Conservation (phyloP, 2,329 filamentous ascomycete species). For the Didymella glomerata region DNA sequence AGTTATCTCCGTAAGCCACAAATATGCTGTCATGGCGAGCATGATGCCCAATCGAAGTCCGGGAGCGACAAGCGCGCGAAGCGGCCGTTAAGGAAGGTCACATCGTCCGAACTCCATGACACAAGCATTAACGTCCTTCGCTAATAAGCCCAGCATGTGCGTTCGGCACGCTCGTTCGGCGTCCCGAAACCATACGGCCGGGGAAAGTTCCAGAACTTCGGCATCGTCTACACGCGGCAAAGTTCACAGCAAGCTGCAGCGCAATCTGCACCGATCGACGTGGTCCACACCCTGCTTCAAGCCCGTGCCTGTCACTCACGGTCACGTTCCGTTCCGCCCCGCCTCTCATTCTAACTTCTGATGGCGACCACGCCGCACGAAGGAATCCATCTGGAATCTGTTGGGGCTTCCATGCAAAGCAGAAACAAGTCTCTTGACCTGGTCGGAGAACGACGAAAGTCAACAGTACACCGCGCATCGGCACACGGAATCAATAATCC, state of each 20-base stretch:
- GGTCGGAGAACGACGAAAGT: not conserved
- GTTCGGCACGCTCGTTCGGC: constrained; percentile 12
- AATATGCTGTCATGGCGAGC: constrained; percentile 19
- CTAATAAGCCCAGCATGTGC: not conserved
- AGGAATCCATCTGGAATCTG: constrained; percentile 3
- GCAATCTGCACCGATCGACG: constrained; percentile 24
- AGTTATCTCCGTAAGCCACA: constrained; percentile 19
- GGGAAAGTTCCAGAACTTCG: constrained; percentile 20
- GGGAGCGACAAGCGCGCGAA: constrained; percentile 15
- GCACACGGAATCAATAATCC: constrained; percentile 16
- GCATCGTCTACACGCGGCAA: constrained; percentile 16
- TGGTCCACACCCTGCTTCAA: constrained; percentile 8
- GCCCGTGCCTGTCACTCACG: constrained; percentile 19
- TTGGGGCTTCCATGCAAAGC: constrained; percentile 4
- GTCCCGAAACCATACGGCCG: constrained; percentile 19
- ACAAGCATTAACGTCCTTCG: constrained; percentile 11
- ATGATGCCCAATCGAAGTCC: constrained; percentile 10
- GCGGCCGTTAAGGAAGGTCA: constrained; percentile 13
- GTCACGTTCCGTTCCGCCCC: constrained; percentile 26
- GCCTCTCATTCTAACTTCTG: constrained; percentile 14
- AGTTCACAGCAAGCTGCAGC: constrained; percentile 14
- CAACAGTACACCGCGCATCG: constrained; percentile 8
- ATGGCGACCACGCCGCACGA: constrained; percentile 7
- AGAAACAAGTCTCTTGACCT: not conserved
- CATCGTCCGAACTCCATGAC: constrained; percentile 10